Conservation (phyloP, 352 stramenopile species). For the Globisporangium middletonii region DNA sequence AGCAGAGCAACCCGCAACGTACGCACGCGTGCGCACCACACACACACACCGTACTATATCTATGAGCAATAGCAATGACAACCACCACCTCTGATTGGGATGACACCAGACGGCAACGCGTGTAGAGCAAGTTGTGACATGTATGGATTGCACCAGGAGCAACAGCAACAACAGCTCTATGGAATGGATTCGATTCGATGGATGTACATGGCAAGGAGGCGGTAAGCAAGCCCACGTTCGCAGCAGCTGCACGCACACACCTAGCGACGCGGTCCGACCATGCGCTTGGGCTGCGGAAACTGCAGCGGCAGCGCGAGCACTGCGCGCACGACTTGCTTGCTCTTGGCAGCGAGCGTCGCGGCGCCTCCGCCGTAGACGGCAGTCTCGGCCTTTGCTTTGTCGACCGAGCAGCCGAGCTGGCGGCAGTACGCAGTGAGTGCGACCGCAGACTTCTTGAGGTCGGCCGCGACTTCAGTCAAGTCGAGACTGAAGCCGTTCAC, state of each 20-base stretch:
- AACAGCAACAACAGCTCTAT: too few species aligned
- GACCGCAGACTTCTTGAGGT: conserved; percentile 56
- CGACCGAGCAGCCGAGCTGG: conserved; percentile 65
- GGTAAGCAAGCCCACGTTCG: neutral
- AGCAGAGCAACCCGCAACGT: neutral
- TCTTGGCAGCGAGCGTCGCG: conserved; percentile 38
- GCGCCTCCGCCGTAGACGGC: conserved; percentile 43
- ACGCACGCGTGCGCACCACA: neutral
- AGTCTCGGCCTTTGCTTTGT: conserved; percentile 63
- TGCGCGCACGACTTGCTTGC: conserved; percentile 62
- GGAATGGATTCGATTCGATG: too few species aligned
- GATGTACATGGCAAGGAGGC: neutral
- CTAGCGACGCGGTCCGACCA: conserved; percentile 22
- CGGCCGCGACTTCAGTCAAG: conserved; percentile 53
- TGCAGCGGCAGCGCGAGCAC: conserved; percentile 75
- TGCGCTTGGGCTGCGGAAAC: conserved; percentile 66
- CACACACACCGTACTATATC: conserved; percentile 1
- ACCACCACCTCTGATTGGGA: too few species aligned
- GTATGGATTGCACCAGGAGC: too few species aligned
- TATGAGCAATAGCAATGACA: neutral
- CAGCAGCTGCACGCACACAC: too few species aligned
- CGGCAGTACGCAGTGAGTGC: conserved; percentile 58
- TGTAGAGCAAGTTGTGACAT: too few species aligned
- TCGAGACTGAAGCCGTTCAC: conserved; percentile 73
- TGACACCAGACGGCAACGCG: too few species aligned